phyloP scores from a whole-genome alignment of 225 moss, liverwort and hornwort genomes.

The Ulota crispa region DNA sequence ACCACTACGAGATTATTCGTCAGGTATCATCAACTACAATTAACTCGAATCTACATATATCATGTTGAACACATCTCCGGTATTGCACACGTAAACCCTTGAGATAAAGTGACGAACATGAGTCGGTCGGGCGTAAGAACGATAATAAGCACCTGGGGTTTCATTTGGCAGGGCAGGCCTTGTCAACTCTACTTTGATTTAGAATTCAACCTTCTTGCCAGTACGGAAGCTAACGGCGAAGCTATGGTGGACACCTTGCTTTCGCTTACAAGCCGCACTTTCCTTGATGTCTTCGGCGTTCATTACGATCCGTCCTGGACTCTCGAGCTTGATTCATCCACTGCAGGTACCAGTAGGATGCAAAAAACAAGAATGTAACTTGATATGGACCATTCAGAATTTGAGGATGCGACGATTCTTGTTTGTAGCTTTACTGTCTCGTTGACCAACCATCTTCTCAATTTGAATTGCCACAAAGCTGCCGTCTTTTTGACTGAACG shows the following conservation, averaged over 20 bases:
- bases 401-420: neutral
- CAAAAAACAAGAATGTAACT: neutral
- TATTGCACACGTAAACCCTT: neutral
- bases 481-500: neutral
- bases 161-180: slow-evolving; percentile 87
- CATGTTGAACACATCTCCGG: neutral
- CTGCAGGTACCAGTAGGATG: slow-evolving; percentile 53
- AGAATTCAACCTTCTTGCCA: slow-evolving; percentile 72
- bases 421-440: neutral
- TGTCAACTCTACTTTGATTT: slow-evolving; percentile 99
- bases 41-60: neutral
- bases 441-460: neutral
- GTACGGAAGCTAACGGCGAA: slow-evolving; percentile 67
- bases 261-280: slow-evolving; percentile 49
- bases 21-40: slow-evolving; percentile 51
- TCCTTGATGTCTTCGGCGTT: slow-evolving; percentile 62
- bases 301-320: slow-evolving; percentile 79
- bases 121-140: neutral
- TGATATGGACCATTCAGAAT: neutral
- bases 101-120: neutral
- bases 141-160: slow-evolving; percentile 27
- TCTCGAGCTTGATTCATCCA: slow-evolving; percentile 92
- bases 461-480: neutral
- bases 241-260: slow-evolving; percentile 89
- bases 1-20: slow-evolving; percentile 96